These are phyloP conservation scores for Allium sativum DNA, from an alignment of 106 monocot genomes.

Conservation along the genomic window DNA sequence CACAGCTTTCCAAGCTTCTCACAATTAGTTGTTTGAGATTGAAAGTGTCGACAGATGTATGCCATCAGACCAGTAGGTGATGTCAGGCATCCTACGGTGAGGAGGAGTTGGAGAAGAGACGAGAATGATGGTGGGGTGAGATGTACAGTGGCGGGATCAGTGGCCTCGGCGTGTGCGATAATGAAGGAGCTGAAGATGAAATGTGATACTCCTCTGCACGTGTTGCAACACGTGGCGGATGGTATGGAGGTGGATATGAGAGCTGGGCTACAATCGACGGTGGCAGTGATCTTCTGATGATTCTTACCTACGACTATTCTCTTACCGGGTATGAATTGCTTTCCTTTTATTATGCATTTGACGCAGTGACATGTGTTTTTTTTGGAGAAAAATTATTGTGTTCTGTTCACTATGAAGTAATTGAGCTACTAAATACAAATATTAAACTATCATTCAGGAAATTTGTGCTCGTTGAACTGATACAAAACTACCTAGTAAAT, in stretches of 20 bases:
- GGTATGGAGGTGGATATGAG: slow-evolving; percentile 45
- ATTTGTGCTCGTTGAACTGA: too few relatives aligned
- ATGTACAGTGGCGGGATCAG: slow-evolving; percentile 15
- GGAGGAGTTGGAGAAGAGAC: slow-evolving; percentile 1
- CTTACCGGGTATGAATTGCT: slow-evolving; percentile 29
- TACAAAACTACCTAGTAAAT: too few relatives aligned
- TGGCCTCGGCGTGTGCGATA: slow-evolving; percentile 22
- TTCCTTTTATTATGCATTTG: too few relatives aligned
- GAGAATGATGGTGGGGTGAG: not conserved
- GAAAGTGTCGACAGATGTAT: not conserved
- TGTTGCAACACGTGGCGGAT: slow-evolving; percentile 39
- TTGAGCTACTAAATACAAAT: too few relatives aligned
- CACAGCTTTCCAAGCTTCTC: too few relatives aligned
- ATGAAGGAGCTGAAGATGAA: slow-evolving; percentile 22
- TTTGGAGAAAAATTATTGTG: too few relatives aligned
- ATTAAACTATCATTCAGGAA: too few relatives aligned
- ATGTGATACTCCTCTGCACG: slow-evolving; percentile 49
- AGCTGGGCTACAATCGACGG: slow-evolving; percentile 35
- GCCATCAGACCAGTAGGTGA: not conserved
- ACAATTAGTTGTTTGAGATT: too few relatives aligned
- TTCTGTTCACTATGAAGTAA: too few relatives aligned
- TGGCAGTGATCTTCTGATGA: slow-evolving; percentile 45
- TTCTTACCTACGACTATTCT: slow-evolving; percentile 47
- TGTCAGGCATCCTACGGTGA: not conserved
- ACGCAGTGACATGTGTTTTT: too few relatives aligned